A percentile compares a stretch with the other conserved stretches of the same genome.
These are phyloP conservation scores for Fusarium buxicola DNA, from an alignment of 2,329 filamentous ascomycete genomes.

Conservation along the genomic window DNA sequence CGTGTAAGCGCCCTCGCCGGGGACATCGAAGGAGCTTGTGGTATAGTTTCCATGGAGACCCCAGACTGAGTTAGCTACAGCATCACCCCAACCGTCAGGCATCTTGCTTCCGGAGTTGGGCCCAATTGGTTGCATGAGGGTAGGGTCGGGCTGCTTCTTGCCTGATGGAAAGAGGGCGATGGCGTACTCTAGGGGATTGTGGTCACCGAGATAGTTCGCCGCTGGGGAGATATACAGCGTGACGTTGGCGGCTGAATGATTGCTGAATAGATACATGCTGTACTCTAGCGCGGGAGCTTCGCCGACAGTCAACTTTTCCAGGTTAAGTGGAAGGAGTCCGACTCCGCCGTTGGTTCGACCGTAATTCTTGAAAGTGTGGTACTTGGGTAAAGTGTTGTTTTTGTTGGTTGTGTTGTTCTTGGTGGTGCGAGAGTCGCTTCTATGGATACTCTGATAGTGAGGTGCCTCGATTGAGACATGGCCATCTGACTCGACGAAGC, in stretches of 20 bases:
- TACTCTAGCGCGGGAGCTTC: constrained; percentile 69
- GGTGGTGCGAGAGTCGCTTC: constrained; percentile 25
- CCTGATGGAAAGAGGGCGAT: constrained; percentile 59
- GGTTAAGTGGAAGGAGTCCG: constrained; percentile 64
- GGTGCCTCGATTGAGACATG: constrained; percentile 66
- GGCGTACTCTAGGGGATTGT: constrained; percentile 62
- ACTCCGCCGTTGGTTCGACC: constrained; percentile 70
- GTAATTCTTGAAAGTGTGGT: constrained; percentile 64
- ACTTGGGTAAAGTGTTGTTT: constrained; percentile 50
- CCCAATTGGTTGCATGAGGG: constrained; percentile 22
- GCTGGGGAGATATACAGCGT: constrained; percentile 64
- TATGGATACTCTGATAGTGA: constrained; percentile 60
- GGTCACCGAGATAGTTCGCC: constrained; percentile 64
- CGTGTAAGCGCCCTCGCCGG: constrained; percentile 58
- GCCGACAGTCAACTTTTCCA: constrained; percentile 60
- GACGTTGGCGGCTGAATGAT: constrained; percentile 56
- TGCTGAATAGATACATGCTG: constrained; percentile 70
- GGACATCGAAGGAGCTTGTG: constrained; percentile 57
- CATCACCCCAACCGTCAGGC: constrained; percentile 34
- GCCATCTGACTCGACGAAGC: constrained; percentile 73
- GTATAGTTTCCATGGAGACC: constrained; percentile 58
- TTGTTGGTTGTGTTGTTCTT: too few species aligned
- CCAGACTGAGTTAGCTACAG: constrained; percentile 60
- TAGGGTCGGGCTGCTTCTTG: constrained; percentile 23
- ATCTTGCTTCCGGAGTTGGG: constrained; percentile 27